These are phyloP conservation scores for Noccaea bulbosa DNA, from an alignment of 345 rosid genomes.

Conservation along the genomic window DNA sequence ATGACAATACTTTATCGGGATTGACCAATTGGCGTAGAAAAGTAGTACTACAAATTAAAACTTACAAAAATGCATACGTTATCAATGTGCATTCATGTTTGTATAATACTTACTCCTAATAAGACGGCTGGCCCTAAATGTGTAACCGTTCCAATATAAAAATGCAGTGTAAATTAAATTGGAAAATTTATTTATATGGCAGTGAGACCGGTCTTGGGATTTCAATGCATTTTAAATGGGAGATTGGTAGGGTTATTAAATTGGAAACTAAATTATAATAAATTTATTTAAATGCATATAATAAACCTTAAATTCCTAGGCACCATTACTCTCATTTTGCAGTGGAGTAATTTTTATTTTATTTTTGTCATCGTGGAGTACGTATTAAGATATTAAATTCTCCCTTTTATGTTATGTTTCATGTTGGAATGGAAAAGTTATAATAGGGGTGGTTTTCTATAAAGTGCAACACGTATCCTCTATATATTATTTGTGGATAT, in stretches of 20 bases:
- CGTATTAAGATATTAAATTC: neutral
- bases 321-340: constrained; percentile 30
- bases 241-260: constrained; percentile 39
- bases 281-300: constrained; percentile 1
- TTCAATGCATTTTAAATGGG: constrained; percentile 38
- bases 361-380: neutral
- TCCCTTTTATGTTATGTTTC: neutral
- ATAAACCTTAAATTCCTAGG: constrained; percentile 43
- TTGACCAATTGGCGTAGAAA: constrained; percentile 22
- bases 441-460: neutral
- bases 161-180: constrained; percentile 25
- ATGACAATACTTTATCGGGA: constrained; percentile 39
- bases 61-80: constrained; percentile 2
- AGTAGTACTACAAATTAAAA: neutral
- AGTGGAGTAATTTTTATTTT: neutral
- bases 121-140: constrained; percentile 39
- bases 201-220: constrained; percentile 42
- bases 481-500: neutral
- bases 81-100: neutral
- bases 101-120: constrained; percentile 22
- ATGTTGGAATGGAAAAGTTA: neutral
- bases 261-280: constrained; percentile 23
- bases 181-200: constrained; percentile 34
- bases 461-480: neutral
- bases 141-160: constrained; percentile 31